These are phyloP conservation scores for Alternaria tenuissima DNA, from an alignment of 2,329 filamentous ascomycete genomes.

Conservation along the genomic window DNA sequence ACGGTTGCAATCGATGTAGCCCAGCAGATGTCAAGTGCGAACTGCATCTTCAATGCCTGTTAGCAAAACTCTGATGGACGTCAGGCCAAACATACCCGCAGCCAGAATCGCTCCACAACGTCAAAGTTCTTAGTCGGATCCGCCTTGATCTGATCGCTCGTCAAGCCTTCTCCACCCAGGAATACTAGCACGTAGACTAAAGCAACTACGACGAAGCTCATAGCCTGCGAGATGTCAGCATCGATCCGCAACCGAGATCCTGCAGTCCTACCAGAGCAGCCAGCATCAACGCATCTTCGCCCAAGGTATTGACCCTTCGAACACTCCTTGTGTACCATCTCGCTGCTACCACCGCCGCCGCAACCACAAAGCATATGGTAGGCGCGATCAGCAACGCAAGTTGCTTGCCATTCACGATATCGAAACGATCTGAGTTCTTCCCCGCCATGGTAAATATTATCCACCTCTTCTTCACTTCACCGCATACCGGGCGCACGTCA, in stretches of 20 bases:
- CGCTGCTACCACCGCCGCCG: slow-evolving; percentile 21
- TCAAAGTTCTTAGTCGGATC: slow-evolving; percentile 19
- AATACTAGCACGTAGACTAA: slow-evolving; percentile 29
- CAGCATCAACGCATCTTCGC: slow-evolving; percentile 27
- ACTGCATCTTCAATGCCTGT: slow-evolving; percentile 23
- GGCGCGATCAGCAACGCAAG: slow-evolving; percentile 27
- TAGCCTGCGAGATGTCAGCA: slow-evolving; percentile 21
- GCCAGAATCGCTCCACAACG: slow-evolving; percentile 19
- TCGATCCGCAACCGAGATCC: background rate
- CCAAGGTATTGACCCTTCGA: slow-evolving; percentile 28
- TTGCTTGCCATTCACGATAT: slow-evolving; percentile 29
- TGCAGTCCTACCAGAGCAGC: slow-evolving; percentile 24
- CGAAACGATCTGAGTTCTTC: slow-evolving; percentile 22
- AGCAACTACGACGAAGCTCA: slow-evolving; percentile 27
- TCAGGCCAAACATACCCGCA: slow-evolving; percentile 12
- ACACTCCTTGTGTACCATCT: slow-evolving; percentile 32
- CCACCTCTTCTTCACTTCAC: slow-evolving; percentile 8
- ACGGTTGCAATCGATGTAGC: slow-evolving; percentile 29
- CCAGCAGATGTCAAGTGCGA: slow-evolving; percentile 33
- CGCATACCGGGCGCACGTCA: slow-evolving; percentile 11
- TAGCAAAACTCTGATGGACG: background rate
- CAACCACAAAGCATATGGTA: slow-evolving; percentile 23
- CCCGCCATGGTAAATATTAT: slow-evolving; percentile 18
- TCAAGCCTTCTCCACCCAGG: slow-evolving; percentile 28
- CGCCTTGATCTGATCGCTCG: slow-evolving; percentile 17